Base-by-base conservation (phyloP, 768 basidiomycete species). In the Neoboletus magnificus region DNA sequence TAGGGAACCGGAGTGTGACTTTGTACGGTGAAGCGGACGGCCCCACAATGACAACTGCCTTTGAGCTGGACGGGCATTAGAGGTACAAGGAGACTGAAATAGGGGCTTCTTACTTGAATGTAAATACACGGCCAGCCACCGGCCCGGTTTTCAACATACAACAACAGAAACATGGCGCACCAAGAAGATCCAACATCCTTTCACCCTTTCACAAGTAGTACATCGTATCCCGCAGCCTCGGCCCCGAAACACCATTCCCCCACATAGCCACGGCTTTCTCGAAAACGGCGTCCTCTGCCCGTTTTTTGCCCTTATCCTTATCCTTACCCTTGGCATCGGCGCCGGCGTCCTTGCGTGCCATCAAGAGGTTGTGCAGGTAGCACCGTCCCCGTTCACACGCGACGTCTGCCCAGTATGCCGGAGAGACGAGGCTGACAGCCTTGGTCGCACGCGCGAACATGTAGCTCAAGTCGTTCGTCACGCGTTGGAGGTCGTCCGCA, bases 1-100 rank as follows among this genome's bases (percentile, higher is more conserved):
- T 85, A 87, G 8, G 85, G 85, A 6, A 85, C 76, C 2, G 84
- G 75, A 0, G 83, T 85, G 62, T 81, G 85, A 0, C 73, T 75
- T 41, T 69, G 54, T 16, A 76, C 67, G 5, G 61, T 65, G 62
- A 75, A 74, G 55, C 63, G 59, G 23, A 74, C 66, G 10, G 71
- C 54, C 5, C 73, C 73, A 25, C 73, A 74, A 35, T 74, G 73
- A 50, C 73, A 74, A 49, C 73, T 73, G 52, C 69, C 74, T 60
- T 66, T 55, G 54, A 87, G 72, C 62, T 81, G 73, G 45, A 83
- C 66, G 15, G 85, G 82, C 85, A 87, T 62, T 9, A 30, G 20
- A 6, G 27, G 12, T 4, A 18, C 25, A 48, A 2, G 3, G 16
- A 11, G 7, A 50, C 2, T 18, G 16, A 12, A 15, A 33, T 48